Base-by-base conservation (phyloP, 257 asterid genomes). In the Solanum okadae region DNA sequence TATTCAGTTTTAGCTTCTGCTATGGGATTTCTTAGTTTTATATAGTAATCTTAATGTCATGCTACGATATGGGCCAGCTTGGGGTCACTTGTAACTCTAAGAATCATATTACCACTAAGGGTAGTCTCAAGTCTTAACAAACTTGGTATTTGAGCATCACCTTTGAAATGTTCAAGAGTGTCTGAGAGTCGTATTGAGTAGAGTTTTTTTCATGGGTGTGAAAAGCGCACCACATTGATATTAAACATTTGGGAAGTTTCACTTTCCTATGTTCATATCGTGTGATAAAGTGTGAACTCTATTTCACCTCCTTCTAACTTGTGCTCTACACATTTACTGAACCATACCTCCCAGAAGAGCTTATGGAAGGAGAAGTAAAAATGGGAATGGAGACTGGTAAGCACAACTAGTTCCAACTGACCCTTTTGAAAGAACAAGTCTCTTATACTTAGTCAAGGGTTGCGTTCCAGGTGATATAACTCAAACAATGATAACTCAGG, bases 1-100 rank as follows among this genome's bases (percentile, higher is more conserved):
- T 23, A 22, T 61, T 61, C 6, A 61, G 13, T 22, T 22, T 61
- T 61, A 61, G 68, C 10, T 56, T 56, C 25, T 0, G 67, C 11
- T 52, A 8, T 61, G 13, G 25, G 68, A 61, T 61, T 61, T 61
- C 5, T 23, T 22, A 3, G 5, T 61, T 61, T 61, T 61, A 61
- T 23, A 23, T 61, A 3, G 29, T 23, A 61, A 22, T 61, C 31
- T 3, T 63, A 10, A 4, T 63, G 16, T 63, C 15, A 63, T 63
- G 31, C 7, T 2, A 63, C 0, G 1, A 4, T 8, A 63, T 63
- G 15, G 14, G 16, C 5, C 0, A 63, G 7, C 1, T n/a, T 63
- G 3, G 29, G 31, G 31, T 63, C 71, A 63, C 31, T 63, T 63
- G 71, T n/a, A 15, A 63, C 71, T 63, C 71, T 2, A n/a, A 63